Evolutionary conservation across 1,284 basidiomycete genomes (phyloP), one percentile per base, ranked within the genome.

Genomic region (Pseudozyma tsukubaensis): DNA sequence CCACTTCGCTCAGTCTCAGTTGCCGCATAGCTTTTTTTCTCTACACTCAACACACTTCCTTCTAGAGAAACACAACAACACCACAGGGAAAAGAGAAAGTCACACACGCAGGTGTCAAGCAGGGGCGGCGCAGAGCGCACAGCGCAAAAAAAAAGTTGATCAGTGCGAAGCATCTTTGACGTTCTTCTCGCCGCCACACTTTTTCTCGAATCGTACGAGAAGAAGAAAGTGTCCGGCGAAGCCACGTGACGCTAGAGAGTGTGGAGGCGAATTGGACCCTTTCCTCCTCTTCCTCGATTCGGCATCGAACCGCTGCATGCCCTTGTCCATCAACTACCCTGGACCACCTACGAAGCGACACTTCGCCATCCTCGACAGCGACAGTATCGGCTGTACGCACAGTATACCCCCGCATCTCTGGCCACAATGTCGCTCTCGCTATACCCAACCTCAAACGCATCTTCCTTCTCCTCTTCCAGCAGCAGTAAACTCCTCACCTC

Each of bases 401-500:
- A n/a, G n/a, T 14, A 18, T 47, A 16, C 29, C 32, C 21, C 44
- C 43, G 5, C 42, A 24, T 42, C n/a, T n/a, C n/a, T n/a, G n/a
- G n/a, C n/a, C n/a, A 50, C 40, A 8, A 64, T 64, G 65, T 68
- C 65, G 35, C 59, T 68, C 35, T 58, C 59, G 0, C 51, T 58
- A 48, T 54, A 68, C 32, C 59, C 67, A 9, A 18, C 58, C 7
- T 36, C 40, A 8, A 44, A 18, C 32, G 6, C 47, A 16, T 21
- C 49, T 3, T 10, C 32, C 0, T 45, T 62, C 1, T 8, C 42
- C 1, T 58, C 67, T 1, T 35, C 36, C 21, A 34, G 36, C 6
- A 43, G 12, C 19, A 21, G 37, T 37, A 48, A 16, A 37, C 47
- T 13, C 19, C 37, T n/a, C n/a, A 45, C 37, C 1, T 59, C 60